phyloP scores from a whole-genome alignment of 192 early-diverging fungal genomes.

The Pilaira anomala region DNA sequence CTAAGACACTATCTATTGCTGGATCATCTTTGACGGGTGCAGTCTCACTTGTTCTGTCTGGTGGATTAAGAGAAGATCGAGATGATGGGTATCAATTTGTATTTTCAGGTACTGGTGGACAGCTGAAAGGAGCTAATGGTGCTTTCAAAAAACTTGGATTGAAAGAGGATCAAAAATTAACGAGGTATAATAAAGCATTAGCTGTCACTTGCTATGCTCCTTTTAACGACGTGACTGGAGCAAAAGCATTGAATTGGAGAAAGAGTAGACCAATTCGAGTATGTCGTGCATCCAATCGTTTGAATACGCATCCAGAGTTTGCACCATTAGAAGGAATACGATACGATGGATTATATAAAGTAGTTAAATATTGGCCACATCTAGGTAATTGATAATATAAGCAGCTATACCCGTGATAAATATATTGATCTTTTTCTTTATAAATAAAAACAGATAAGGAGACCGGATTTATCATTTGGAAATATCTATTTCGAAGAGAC shows the following conservation, averaged over 20 bases:
- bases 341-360: constrained; percentile 66
- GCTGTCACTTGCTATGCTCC: constrained; percentile 54
- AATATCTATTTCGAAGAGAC: constrained; percentile 60
- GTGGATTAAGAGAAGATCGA: constrained; percentile 62
- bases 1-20: constrained; percentile 40
- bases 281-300: constrained; percentile 47
- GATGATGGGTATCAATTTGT: constrained; percentile 64
- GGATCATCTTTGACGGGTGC: constrained; percentile 51
- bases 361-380: constrained; percentile 63
- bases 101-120: constrained; percentile 68
- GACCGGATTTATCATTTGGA: constrained; percentile 54
- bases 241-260: constrained; percentile 48
- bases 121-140: constrained; percentile 51
- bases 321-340: constrained; percentile 43
- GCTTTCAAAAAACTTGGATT: constrained; percentile 44
- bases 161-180: constrained; percentile 56
- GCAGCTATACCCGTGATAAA: neutral
- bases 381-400: constrained; percentile 18
- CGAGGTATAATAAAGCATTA: constrained; percentile 53
- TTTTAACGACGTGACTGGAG: constrained; percentile 40
- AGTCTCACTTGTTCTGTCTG: constrained; percentile 58
- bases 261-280: constrained; percentile 57
- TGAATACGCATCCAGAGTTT: constrained; percentile 41
- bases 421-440: neutral
- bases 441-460: constrained; percentile 18